Base-by-base conservation (phyloP, 2,329 filamentous ascomycete species). In the Colletotrichum chrysophilum region DNA sequence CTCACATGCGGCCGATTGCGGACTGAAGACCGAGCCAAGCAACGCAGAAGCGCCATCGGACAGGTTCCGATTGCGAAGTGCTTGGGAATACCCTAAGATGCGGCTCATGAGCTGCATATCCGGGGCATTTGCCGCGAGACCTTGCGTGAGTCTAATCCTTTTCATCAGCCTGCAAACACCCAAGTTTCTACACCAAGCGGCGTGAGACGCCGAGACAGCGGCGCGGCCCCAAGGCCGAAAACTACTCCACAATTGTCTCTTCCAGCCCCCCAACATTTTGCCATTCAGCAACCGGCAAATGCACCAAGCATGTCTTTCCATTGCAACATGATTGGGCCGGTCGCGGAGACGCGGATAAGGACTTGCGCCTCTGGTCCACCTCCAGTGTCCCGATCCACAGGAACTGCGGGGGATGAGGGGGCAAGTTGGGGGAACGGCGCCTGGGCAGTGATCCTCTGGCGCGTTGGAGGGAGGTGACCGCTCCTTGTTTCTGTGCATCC, bases 171-270 rank as follows among this genome's bases (percentile, higher is more conserved):
- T 66, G 24, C 13, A 21, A 13, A 30, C 5, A n/a, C 10, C 10
- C 52, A n/a, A 38, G 13, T 9, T n/a, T 30, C 8, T 7, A 9
- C 34, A 30, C 21, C 34, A 28, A 70, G 34, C 32, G 58, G 71
- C 24, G 8, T 28, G 52, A 10, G 28, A 28, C 14, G 24, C 66
- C 71, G 65, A 73, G 38, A 55, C 14, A 18, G 14, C 38, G 66
- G 66, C 66, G 66, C 71, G 58, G 71, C n/a, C 34, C 61, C 71
- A 67, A 71, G 28, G 48, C 71, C 71, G 71, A 66, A 58, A 71
- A 66, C 60, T 4, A 56, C 34, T 34, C 60, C 21, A 26, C 28
- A 60, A 13, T 21, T 26, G 28, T 13, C 28, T 55, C 36, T 55
- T 16, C 55, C 21, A 55, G 66, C 32, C 43, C 43, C 18, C 34